A percentile compares a stretch with the other conserved stretches of the same genome.
These are phyloP conservation scores for Hydrangea macrophylla DNA, from an alignment of 148 eudicot species.

Conservation along the genomic window DNA sequence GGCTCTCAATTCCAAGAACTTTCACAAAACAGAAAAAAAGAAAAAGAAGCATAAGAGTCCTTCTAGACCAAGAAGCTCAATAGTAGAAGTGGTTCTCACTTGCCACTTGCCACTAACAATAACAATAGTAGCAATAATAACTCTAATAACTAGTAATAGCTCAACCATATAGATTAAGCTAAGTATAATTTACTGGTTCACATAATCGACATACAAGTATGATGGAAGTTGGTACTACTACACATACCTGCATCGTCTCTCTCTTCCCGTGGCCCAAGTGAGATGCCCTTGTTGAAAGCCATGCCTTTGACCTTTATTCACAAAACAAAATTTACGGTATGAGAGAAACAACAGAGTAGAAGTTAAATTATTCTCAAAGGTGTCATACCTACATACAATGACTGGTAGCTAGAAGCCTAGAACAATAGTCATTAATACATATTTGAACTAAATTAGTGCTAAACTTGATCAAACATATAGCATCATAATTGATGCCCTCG, in stretches of 20 bases:
- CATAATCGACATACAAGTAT: too few species aligned
- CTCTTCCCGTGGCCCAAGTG: constrained; percentile 63
- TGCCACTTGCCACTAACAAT: too few species aligned
- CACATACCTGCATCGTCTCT: constrained; percentile 78
- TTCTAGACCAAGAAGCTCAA: not conserved
- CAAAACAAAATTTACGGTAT: constrained; percentile 2
- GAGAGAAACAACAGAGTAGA: not conserved
- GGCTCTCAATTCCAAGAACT: not conserved
- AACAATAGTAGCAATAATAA: too few species aligned
- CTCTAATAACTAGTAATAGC: not conserved
- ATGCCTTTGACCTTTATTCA: constrained; percentile 85
- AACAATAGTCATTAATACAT: not conserved
- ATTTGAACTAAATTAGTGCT: too few species aligned
- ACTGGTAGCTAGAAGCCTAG: not conserved
- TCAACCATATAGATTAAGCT: not conserved
- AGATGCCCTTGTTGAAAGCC: constrained; percentile 79
- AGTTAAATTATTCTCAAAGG: not conserved
- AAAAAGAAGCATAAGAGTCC: not conserved
- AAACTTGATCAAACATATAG: too few species aligned
- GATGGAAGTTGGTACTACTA: too few species aligned
- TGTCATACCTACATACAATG: not conserved
- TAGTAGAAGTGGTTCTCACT: not conserved
- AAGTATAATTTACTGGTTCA: not conserved
- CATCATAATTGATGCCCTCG: too few species aligned
- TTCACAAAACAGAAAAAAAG: not conserved